Base-by-base conservation (phyloP, 371 early-diverging fungal genomes). In the Apophysomyces variabilis region DNA sequence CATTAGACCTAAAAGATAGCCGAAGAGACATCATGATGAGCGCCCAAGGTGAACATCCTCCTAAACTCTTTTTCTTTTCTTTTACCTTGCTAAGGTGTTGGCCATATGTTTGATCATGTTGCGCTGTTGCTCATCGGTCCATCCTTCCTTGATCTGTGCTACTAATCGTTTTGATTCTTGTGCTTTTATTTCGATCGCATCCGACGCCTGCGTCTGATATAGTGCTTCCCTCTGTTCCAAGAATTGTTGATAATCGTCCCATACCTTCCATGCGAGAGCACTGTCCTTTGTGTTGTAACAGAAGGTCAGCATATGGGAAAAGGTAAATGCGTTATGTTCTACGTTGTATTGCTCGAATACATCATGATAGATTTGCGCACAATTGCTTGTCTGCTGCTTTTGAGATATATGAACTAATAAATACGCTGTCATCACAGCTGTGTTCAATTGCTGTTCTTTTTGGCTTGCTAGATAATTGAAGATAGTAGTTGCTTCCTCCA, bases 391-490 rank as follows among this genome's bases (percentile, higher is more conserved):
- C 58, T 85, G 84, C 59, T 85, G 84, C 14, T 85, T 83, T 59
- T 90, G 87, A 60, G 82, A 72, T 21, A 87, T 74, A 60, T 88
- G 80, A 36, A 88, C 80, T 6, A 84, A 71, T 18, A 91, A 62
- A 61, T 89, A 90, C 7, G 88, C 79, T 6, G 86, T 89, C 59
- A 92, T 74, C 12, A 90, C 66, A 0, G 79, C 74, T 0, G 85
- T 64, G n/a, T 76, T 85, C 11, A 84, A 65, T 26, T 26, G 32
- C 2, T 72, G 67, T 1, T 85, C 74, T 38, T 70, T 67, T 4
- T 71, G 61, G 0, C 78, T 58, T 7, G 65, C 32, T n/a, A 75
- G 71, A 32, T 78, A 76, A 26, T 73, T 50, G 65, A 82, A 79
- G 35, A 85, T 62, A 36, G 63, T 58, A 32, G 79, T 74, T 9